Percentiles rank a stretch among this genome's conserved stretches.
Evolutionary conservation across 257 asterid genomes (phyloP).

Genomic region (Asclepias syriaca): DNA sequence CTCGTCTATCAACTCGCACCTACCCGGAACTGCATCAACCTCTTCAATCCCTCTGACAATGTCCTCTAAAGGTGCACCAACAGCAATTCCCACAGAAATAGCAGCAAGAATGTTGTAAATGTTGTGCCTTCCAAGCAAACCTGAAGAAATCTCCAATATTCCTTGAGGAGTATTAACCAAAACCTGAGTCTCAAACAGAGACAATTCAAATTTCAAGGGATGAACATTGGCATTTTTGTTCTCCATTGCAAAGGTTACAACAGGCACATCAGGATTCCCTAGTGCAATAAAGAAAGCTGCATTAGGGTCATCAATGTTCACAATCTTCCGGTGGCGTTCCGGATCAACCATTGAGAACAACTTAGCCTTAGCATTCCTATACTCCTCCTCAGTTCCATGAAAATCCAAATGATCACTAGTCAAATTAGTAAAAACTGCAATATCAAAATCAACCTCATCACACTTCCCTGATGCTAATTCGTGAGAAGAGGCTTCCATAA

Average conservation of each 20-base stretch:
- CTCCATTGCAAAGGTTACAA: constrained; percentile 82
- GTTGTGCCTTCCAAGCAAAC: constrained; percentile 87
- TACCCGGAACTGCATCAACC: constrained; percentile 94
- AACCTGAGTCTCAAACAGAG: constrained; percentile 90
- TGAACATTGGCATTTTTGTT: constrained; percentile 81
- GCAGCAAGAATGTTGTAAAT: constrained; percentile 87
- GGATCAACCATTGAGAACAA: constrained; percentile 86
- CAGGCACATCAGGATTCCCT: constrained; percentile 78
- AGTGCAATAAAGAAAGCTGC: constrained; percentile 62
- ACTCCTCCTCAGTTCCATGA: constrained; percentile 64
- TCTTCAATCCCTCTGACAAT: constrained; percentile 96
- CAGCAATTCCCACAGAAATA: constrained; percentile 87
- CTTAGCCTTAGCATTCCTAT: constrained; percentile 56
- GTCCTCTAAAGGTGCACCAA: constrained; percentile 93
- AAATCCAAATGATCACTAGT: constrained; percentile 68
- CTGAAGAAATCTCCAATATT: constrained; percentile 85
- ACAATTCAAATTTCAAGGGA: constrained; percentile 69
- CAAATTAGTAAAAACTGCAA: constrained; percentile 78
- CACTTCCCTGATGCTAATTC: constrained; percentile 58
- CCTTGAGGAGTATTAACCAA: constrained; percentile 90
- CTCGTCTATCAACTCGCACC: constrained; percentile 94
- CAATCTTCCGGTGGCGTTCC: constrained; percentile 66
- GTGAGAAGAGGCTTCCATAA: constrained; percentile 79
- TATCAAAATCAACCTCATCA: constrained; percentile 83
- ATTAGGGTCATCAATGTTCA: constrained; percentile 77